phyloP scores from a whole-genome alignment of 2,329 filamentous ascomycete genomes.

The Leptographium radiaticola region DNA sequence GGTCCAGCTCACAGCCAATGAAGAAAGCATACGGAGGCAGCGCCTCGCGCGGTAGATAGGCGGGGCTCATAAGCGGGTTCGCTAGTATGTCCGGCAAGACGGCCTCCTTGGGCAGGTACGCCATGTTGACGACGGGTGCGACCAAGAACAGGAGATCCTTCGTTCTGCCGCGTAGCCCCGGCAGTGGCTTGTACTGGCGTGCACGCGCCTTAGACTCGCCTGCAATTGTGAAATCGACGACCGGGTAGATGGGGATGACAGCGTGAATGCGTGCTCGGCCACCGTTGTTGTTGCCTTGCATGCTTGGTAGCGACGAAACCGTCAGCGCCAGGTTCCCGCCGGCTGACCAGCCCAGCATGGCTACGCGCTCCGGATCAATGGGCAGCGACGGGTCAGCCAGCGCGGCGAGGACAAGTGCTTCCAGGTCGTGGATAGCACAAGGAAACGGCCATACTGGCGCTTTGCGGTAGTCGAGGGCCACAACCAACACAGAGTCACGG shows the following conservation, averaged over 20 bases:
- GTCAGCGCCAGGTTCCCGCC: slow-evolving; percentile 35
- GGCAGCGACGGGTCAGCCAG: slow-evolving; percentile 30
- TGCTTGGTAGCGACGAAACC: slow-evolving; percentile 23
- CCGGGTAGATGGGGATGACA: slow-evolving; percentile 29
- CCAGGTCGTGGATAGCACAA: slow-evolving; percentile 28
- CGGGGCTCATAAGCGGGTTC: slow-evolving; percentile 28
- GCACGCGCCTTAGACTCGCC: slow-evolving; percentile 17
- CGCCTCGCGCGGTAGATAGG: slow-evolving; percentile 16
- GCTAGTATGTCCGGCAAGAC: slow-evolving; percentile 16
- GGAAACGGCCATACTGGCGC: slow-evolving; percentile 32
- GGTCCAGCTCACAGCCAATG: slow-evolving; percentile 30
- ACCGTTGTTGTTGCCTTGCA: slow-evolving; percentile 14
- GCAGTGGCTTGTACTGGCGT: slow-evolving; percentile 24
- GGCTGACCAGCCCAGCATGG: slow-evolving; percentile 35
- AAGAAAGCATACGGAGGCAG: slow-evolving; percentile 30
- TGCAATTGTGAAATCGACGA: slow-evolving; percentile 25
- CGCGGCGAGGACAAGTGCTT: slow-evolving; percentile 26
- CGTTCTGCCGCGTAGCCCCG: slow-evolving; percentile 14
- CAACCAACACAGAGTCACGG: slow-evolving; percentile 26
- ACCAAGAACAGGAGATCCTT: slow-evolving; percentile 17
- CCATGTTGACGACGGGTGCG: slow-evolving; percentile 25
- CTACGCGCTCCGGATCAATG: slow-evolving; percentile 27
- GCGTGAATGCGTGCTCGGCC: slow-evolving; percentile 14
- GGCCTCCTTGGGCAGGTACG: slow-evolving; percentile 22
- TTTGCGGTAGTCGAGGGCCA: slow-evolving; percentile 36